These are phyloP conservation scores for Beauveria australis DNA, from an alignment of 2,329 filamentous ascomycete species.

Conservation along the genomic window DNA sequence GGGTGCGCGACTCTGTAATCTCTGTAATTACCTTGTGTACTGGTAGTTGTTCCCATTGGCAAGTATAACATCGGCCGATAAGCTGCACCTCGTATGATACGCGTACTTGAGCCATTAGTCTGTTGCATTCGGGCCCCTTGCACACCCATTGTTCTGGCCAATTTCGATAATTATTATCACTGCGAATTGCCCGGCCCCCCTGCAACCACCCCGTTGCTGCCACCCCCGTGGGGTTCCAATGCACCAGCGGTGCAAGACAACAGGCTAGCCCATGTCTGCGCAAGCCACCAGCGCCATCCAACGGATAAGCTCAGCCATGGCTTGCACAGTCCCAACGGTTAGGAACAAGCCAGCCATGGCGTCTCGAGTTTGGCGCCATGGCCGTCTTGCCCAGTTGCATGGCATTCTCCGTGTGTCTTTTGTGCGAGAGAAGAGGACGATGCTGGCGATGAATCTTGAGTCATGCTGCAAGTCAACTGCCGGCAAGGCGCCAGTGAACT, in stretches of 20 bases:
- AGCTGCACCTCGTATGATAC: background rate
- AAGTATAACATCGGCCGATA: background rate
- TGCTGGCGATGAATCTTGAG: background rate
- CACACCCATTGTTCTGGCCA: background rate
- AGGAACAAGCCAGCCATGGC: slow-evolving; percentile 7
- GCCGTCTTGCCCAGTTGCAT: background rate
- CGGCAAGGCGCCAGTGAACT: background rate
- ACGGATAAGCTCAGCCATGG: slow-evolving; percentile 13
- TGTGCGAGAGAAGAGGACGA: background rate
- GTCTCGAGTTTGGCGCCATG: slow-evolving; percentile 3
- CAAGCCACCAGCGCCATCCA: slow-evolving; percentile 10
- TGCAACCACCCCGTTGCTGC: background rate
- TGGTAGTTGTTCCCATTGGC: background rate
- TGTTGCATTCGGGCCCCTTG: background rate
- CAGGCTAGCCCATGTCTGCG: background rate
- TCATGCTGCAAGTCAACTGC: background rate
- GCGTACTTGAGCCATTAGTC: background rate
- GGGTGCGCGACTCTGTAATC: background rate
- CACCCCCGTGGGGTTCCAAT: slow-evolving; percentile 9
- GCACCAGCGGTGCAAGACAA: slow-evolving; percentile 3
- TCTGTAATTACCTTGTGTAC: background rate
- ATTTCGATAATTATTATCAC: background rate
- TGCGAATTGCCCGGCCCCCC: slow-evolving; percentile 1
- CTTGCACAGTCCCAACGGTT: slow-evolving; percentile 8
- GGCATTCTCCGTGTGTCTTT: background rate